A percentile compares a stretch with the other conserved stretches of the same genome.
Evolutionary conservation across 345 rosid species (phyloP).

Genomic region (Pistacia vera): DNA sequence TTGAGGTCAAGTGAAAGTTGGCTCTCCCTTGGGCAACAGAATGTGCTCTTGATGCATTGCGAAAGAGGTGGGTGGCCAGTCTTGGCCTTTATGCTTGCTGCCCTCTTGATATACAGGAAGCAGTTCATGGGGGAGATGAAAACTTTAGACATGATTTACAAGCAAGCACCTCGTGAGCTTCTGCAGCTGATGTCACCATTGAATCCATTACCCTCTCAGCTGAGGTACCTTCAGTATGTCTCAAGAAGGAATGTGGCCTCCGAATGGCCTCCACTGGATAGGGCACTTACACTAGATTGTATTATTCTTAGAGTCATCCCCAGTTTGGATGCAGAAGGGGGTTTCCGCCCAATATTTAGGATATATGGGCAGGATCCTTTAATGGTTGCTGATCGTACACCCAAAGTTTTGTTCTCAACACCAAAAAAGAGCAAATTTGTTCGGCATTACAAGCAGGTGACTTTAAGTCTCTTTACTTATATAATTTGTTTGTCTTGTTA

Average conservation of each 20-base stretch:
- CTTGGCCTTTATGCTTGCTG: conserved; percentile 80
- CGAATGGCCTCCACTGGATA: conserved; percentile 71
- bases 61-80: conserved; percentile 81
- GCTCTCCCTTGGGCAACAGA: conserved; percentile 63
- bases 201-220: conserved; percentile 73
- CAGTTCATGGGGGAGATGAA: conserved; percentile 62
- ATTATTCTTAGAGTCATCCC: conserved; percentile 64
- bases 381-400: conserved; percentile 54
- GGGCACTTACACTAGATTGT: conserved; percentile 66
- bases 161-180: conserved; percentile 73
- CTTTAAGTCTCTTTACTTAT: conserved; percentile 20
- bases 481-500: not conserved
- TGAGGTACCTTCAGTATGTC: conserved; percentile 78
- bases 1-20: conserved; percentile 75
- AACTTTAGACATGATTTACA: conserved; percentile 77
- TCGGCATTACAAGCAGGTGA: conserved; percentile 64
- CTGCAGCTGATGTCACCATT: conserved; percentile 61
- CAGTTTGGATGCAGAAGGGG: conserved; percentile 64
- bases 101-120: conserved; percentile 65
- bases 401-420: conserved; percentile 68
- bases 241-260: conserved; percentile 70
- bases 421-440: conserved; percentile 63
- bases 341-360: conserved; percentile 74
- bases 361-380: conserved; percentile 73
- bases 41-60: conserved; percentile 67